Percentiles rank a stretch among this genome's conserved stretches.
phyloP scores from a whole-genome alignment of 1,284 basidiomycete species.

The Apiotrichum laibachii region DNA sequence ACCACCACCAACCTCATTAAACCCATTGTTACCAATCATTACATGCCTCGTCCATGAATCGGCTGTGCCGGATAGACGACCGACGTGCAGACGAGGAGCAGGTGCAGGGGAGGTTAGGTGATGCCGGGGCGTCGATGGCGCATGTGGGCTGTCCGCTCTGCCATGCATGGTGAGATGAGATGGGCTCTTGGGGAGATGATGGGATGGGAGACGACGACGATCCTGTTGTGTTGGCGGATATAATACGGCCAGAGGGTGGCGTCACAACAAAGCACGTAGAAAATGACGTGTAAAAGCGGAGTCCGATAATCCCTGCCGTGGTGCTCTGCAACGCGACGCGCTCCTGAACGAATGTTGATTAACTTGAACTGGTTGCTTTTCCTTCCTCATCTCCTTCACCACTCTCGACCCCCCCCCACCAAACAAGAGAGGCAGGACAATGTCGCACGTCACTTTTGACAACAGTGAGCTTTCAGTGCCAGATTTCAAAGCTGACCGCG shows the following conservation, averaged over 20 bases:
- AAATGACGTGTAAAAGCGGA: neutral
- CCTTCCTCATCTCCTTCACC: neutral
- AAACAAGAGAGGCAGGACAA: slow-evolving; percentile 9
- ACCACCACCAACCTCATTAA: no score
- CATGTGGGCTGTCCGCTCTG: no score
- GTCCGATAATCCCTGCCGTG: neutral
- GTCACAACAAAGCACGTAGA: neutral
- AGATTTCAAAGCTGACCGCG: neutral
- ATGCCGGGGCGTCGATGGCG: no score
- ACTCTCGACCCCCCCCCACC: neutral
- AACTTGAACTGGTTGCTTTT: neutral
- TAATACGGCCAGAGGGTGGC: no score
- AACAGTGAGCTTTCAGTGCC: slow-evolving; percentile 27
- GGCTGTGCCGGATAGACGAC: neutral
- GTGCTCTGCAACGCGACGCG: neutral
- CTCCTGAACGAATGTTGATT: neutral
- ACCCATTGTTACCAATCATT: no score
- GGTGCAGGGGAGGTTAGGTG: no score
- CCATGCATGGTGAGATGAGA: no score
- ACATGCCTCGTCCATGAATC: neutral
- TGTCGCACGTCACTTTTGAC: slow-evolving; percentile 48
- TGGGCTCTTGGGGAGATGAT: no score
- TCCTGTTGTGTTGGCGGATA: no score
- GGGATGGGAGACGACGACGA: no score
- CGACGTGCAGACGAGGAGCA: no score